A percentile compares a stretch with the other conserved stretches of the same genome.
These are phyloP conservation scores for Glebionis coronaria DNA, from an alignment of 129 eudicot genomes.

Conservation along the genomic window DNA sequence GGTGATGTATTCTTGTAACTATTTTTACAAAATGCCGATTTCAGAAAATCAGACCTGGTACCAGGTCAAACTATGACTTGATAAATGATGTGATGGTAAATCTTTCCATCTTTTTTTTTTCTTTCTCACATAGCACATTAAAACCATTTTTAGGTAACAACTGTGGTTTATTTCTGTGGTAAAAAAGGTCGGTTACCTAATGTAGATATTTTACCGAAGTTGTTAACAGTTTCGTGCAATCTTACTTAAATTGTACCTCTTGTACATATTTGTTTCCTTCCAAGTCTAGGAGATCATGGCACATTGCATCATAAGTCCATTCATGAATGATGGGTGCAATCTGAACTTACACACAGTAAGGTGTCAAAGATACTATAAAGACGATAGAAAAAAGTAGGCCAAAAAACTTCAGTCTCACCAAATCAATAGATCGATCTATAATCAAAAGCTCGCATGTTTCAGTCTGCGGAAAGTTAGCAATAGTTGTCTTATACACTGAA, in stretches of 20 bases:
- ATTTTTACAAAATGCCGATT: not conserved
- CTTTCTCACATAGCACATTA: not conserved
- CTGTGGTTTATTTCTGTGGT: too few relatives aligned
- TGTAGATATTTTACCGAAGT: not conserved
- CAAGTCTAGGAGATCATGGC: constrained; percentile 83
- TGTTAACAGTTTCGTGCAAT: not conserved
- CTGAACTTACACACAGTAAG: constrained; percentile 32
- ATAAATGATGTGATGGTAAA: not conserved
- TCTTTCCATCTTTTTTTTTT: not conserved
- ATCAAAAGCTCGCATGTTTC: constrained; percentile 88
- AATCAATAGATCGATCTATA: constrained; percentile 82
- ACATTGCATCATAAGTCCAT: constrained; percentile 99
- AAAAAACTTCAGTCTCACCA: constrained; percentile 35
- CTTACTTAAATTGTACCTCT: constrained; percentile 49
- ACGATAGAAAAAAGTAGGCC: not conserved
- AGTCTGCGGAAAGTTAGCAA: constrained; percentile 73
- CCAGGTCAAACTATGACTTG: not conserved
- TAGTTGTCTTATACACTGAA: constrained; percentile 57
- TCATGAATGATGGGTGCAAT: constrained; percentile 96
- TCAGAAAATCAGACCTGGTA: not conserved
- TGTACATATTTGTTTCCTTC: constrained; percentile 83
- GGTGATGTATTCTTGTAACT: too few relatives aligned
- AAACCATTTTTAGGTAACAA: too few relatives aligned
- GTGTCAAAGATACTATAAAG: constrained; percentile 6
- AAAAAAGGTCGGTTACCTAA: too few relatives aligned